Percentiles rank a stretch among this genome's conserved stretches.
Evolutionary conservation across 768 basidiomycete genomes (phyloP).

Genomic region (Podaxis sp.): DNA sequence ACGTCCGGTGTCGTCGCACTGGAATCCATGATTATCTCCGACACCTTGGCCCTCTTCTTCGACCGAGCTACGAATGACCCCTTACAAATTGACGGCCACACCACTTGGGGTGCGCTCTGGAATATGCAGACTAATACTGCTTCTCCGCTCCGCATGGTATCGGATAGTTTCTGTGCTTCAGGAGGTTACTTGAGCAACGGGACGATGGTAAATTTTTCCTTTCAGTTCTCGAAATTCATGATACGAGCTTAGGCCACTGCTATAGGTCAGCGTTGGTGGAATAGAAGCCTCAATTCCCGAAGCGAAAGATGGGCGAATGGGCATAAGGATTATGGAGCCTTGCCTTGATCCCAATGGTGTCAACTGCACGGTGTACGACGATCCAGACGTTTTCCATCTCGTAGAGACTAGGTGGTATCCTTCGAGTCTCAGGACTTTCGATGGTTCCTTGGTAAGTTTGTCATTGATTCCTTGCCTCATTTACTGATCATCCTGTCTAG

Average conservation of each 20-base stretch:
- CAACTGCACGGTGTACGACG: conserved; percentile 36
- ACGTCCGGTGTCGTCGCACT: conserved; percentile 28
- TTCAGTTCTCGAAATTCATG: conserved; percentile 4
- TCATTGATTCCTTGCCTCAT: not conserved
- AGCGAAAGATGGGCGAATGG: conserved; percentile 35
- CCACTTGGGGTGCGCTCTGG: conserved; percentile 46
- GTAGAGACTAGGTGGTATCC: conserved; percentile 42
- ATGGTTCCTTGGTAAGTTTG: conserved; percentile 35
- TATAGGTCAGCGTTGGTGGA: conserved; percentile 31
- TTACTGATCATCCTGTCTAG: conserved; percentile 7
- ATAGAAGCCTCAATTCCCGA: conserved; percentile 26
- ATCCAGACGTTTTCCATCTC: conserved; percentile 32
- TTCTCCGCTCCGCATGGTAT: conserved; percentile 32
- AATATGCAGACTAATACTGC: conserved; percentile 39
- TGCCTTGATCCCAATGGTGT: conserved; percentile 30
- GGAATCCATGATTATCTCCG: conserved; percentile 30
- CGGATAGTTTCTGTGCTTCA: conserved; percentile 43
- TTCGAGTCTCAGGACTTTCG: conserved; percentile 33
- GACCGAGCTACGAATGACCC: conserved; percentile 37
- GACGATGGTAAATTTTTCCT: conserved; percentile 29
- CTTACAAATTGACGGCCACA: conserved; percentile 38
- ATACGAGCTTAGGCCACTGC: not conserved
- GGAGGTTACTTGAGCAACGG: conserved; percentile 43
- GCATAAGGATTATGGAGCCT: conserved; percentile 37
- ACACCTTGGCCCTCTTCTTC: conserved; percentile 30